A percentile compares a stretch with the other conserved stretches of the same genome.
These are phyloP conservation scores for Beauveria varroae DNA, from an alignment of 2,329 filamentous ascomycete species.

Conservation along the genomic window DNA sequence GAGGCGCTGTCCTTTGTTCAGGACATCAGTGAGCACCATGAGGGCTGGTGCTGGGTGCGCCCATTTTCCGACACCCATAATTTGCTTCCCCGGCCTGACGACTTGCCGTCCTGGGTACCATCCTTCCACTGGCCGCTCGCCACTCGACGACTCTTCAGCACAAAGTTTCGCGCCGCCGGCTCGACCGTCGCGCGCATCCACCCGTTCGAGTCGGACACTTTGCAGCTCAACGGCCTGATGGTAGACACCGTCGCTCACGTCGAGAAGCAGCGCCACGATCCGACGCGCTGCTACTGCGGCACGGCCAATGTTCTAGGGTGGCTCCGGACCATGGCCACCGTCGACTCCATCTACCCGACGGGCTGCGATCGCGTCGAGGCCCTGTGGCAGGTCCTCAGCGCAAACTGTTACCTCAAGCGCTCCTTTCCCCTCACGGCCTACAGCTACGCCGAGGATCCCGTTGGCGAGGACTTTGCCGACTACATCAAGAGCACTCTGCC, in stretches of 20 bases:
- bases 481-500: slow-evolving; percentile 3
- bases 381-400: slow-evolving; percentile 10
- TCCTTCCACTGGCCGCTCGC: slow-evolving; percentile 4
- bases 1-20: slow-evolving; percentile 5
- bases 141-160: background rate
- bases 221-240: background rate
- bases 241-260: slow-evolving; percentile 1
- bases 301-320: background rate
- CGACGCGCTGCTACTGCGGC: background rate
- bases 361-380: slow-evolving; percentile 10
- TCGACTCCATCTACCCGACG: background rate
- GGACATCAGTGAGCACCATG: background rate
- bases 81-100: background rate
- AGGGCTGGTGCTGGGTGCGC: slow-evolving; percentile 7
- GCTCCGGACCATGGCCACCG: background rate
- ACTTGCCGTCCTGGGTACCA: slow-evolving; percentile 12
- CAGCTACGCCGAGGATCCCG: slow-evolving; percentile 7
- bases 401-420: slow-evolving; percentile 7
- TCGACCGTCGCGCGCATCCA: background rate
- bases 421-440: slow-evolving; percentile 7
- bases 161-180: slow-evolving; percentile 6
- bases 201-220: background rate
- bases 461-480: slow-evolving; percentile 7
- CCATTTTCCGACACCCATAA: slow-evolving; percentile 8
- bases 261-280: background rate